Evolutionary conservation across 305 asterid genomes (phyloP).

Genomic region (Coffea humblotiana): DNA sequence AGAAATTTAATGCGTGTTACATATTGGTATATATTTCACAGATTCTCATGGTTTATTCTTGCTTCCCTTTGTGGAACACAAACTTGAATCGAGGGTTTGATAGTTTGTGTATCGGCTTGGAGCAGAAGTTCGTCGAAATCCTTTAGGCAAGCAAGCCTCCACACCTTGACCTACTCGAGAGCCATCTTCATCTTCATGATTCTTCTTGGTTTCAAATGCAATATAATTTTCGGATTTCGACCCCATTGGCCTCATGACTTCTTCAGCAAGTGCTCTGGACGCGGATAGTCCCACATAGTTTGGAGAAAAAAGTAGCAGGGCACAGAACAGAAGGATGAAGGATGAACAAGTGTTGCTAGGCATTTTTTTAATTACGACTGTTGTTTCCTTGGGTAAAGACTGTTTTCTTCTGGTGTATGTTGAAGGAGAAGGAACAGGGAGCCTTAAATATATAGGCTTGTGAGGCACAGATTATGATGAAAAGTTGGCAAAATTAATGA

Average conservation of each 20-base stretch:
- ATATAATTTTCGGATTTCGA: neutral
- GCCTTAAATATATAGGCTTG: conserved; percentile 22
- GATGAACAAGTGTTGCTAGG: conserved; percentile 1
- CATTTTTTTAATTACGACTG: neutral
- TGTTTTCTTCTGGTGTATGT: neutral
- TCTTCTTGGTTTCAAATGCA: conserved; percentile 14
- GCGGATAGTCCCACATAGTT: neutral
- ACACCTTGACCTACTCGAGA: conserved; percentile 22
- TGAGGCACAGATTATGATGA: neutral
- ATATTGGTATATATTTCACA: too few species aligned
- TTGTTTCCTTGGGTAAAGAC: neutral
- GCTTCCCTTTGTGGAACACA: conserved; percentile 17
- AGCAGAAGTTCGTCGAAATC: conserved; percentile 30
- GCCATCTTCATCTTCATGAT: neutral
- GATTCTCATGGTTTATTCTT: conserved; percentile 12
- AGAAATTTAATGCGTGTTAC: neutral
- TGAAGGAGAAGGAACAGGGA: conserved; percentile 9
- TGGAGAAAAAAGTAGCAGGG: conserved; percentile 17
- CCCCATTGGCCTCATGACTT: neutral
- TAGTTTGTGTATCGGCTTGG: conserved; percentile 42
- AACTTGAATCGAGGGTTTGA: conserved; percentile 26
- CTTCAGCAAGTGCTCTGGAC: neutral
- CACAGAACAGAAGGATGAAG: conserved; percentile 1
- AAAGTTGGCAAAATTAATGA: conserved; percentile 4
- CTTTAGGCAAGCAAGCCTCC: conserved; percentile 44